These are phyloP conservation scores for Takakia lepidozioides DNA, from an alignment of 225 moss, liverwort and hornwort species.

Conservation along the genomic window DNA sequence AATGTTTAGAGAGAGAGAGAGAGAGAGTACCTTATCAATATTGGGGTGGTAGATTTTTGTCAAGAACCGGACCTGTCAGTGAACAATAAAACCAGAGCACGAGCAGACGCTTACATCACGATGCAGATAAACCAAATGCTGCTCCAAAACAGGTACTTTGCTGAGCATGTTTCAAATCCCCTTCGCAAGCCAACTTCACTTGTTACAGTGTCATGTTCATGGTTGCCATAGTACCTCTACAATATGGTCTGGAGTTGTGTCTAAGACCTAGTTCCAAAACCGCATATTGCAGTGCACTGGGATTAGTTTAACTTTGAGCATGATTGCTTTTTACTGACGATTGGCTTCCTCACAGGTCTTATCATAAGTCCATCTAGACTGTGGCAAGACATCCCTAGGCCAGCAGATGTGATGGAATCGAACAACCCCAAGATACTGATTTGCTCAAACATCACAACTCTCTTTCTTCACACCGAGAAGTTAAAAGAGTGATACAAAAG, in stretches of 20 bases:
- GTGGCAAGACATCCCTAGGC: too few relatives aligned
- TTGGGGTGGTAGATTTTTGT: conserved; percentile 99
- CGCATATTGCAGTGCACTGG: too few relatives aligned
- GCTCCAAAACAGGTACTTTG: background rate
- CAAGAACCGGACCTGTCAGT: conserved; percentile 80
- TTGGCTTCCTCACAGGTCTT: too few relatives aligned
- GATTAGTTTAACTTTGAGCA: too few relatives aligned
- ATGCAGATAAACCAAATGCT: background rate
- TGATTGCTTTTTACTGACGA: too few relatives aligned
- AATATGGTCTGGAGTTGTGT: background rate
- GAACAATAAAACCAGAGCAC: background rate
- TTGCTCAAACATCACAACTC: too few relatives aligned
- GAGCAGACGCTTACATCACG: too few relatives aligned
- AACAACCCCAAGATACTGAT: too few relatives aligned
- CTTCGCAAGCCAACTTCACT: too few relatives aligned
- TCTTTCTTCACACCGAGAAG: too few relatives aligned
- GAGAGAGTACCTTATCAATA: conserved; percentile 71
- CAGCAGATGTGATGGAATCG: too few relatives aligned
- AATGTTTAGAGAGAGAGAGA: background rate
- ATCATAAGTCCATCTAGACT: too few relatives aligned
- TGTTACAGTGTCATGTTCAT: background rate
- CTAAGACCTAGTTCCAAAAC: background rate
- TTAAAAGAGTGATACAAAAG: background rate
- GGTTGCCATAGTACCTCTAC: background rate
- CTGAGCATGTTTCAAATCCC: background rate